phyloP scores from a whole-genome alignment of 2,329 filamentous ascomycete species.

The Botryosphaeria agaves region DNA sequence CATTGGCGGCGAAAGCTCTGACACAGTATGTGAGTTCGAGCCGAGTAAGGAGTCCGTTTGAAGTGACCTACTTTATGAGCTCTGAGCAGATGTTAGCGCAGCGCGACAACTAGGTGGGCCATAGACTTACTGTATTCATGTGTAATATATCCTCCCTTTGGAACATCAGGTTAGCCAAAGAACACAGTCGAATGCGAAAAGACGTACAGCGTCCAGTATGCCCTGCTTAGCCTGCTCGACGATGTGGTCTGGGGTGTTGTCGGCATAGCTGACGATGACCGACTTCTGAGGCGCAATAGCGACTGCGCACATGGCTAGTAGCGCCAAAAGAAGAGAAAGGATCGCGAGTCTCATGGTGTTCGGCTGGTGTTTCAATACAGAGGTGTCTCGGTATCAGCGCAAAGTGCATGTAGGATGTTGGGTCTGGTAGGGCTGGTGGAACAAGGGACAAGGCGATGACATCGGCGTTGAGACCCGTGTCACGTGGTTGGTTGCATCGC shows the following conservation, averaged over 20 bases:
- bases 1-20: conserved; percentile 64
- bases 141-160: conserved; percentile 53
- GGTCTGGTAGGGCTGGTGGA: too few relatives aligned
- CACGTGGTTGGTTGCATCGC: too few relatives aligned
- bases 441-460: too few relatives aligned
- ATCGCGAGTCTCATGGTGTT: conserved; percentile 47
- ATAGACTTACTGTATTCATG: conserved; percentile 50
- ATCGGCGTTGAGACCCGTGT: too few relatives aligned
- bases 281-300: conserved; percentile 45
- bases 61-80: conserved; percentile 21
- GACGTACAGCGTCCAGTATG: conserved; percentile 43
- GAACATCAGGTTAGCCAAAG: background rate
- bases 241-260: conserved; percentile 48
- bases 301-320: conserved; percentile 43
- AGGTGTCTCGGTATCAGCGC: too few relatives aligned
- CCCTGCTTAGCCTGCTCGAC: conserved; percentile 54
- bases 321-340: conserved; percentile 37
- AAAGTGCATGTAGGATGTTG: too few relatives aligned
- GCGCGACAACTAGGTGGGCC: background rate
- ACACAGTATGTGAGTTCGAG: too few relatives aligned
- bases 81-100: conserved; percentile 13
- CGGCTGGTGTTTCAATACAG: background rate
- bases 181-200: too few relatives aligned
- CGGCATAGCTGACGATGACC: conserved; percentile 63
- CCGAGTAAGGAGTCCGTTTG: too few relatives aligned